Conservation (phyloP, 1,139 yeast genomes). For the Magnusiomyces magnusii region DNA sequence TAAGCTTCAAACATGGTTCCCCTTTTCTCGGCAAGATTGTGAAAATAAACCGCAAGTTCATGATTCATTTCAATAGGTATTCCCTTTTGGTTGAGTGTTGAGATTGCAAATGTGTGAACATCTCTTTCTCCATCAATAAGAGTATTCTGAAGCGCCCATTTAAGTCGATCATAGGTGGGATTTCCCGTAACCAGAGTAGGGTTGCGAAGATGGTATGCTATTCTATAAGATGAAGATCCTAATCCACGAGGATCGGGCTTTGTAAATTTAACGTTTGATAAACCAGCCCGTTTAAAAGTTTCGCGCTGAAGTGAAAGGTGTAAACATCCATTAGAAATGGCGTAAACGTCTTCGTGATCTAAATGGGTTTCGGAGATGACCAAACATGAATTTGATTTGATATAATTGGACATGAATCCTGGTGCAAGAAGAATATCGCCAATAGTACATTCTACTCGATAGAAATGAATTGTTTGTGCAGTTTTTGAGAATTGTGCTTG, state of each 20-base stretch:
- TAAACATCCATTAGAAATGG: slow-evolving; percentile 29
- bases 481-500: background rate
- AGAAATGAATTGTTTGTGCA: slow-evolving; percentile 6
- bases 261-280: slow-evolving; percentile 16
- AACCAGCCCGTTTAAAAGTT: slow-evolving; percentile 32
- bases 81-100: background rate
- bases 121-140: slow-evolving; percentile 2
- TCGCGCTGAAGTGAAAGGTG: slow-evolving; percentile 30
- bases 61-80: slow-evolving; percentile 4
- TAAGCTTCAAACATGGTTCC: background rate
- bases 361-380: slow-evolving; percentile 23
- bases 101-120: slow-evolving; percentile 1
- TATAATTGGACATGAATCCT: slow-evolving; percentile 6
- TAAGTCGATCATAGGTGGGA: slow-evolving; percentile 30
- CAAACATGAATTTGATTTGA: slow-evolving; percentile 9
- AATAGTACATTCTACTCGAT: slow-evolving; percentile 7
- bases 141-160: slow-evolving; percentile 33
- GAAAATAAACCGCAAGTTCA: background rate
- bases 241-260: slow-evolving; percentile 8
- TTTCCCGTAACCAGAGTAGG: slow-evolving; percentile 16
- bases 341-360: slow-evolving; percentile 32
- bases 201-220: slow-evolving; percentile 20
- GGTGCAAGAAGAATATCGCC: slow-evolving; percentile 6
- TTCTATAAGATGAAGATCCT: slow-evolving; percentile 5
- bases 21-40: background rate